Percentiles rank a stretch among this genome's conserved stretches.
Conservation (phyloP, 1,284 basidiomycete genomes). For the Pseudozyma thailandica region DNA sequence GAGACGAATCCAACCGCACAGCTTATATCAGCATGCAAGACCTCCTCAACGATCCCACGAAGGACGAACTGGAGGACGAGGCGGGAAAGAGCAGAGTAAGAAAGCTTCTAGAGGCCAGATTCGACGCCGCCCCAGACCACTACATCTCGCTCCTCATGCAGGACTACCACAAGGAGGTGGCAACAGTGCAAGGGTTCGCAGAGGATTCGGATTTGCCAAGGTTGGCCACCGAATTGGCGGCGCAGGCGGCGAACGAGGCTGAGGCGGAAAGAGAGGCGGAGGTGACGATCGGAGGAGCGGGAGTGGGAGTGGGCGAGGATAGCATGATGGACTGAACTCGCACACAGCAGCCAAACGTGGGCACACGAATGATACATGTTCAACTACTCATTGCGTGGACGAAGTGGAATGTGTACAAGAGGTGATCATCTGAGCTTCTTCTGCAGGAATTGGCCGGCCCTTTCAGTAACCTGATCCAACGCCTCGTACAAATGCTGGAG, state of each 20-base stretch:
- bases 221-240: slow-evolving; percentile 27
- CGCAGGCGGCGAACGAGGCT: slow-evolving; percentile 13
- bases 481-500: too few species aligned
- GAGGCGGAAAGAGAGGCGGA: background rate
- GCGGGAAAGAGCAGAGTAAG: background rate
- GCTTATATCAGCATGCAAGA: slow-evolving; percentile 9
- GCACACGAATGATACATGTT: too few species aligned
- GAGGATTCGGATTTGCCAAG: slow-evolving; percentile 40
- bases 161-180: slow-evolving; percentile 24
- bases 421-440: too few species aligned
- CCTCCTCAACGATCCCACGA: slow-evolving; percentile 3
- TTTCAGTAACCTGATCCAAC: too few species aligned
- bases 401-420: too few species aligned
- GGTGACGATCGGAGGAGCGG: background rate
- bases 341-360: too few species aligned
- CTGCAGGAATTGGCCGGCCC: too few species aligned
- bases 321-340: slow-evolving; percentile 12
- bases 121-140: slow-evolving; percentile 7
- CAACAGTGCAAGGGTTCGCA: slow-evolving; percentile 15
- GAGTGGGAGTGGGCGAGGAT: slow-evolving; percentile 9
- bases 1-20: slow-evolving; percentile 4
- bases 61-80: background rate
- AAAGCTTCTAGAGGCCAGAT: slow-evolving; percentile 14
- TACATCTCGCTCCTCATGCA: slow-evolving; percentile 12
- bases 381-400: too few species aligned